phyloP scores from a whole-genome alignment of 352 stramenopile genomes.

The Phytopythium litorale region DNA sequence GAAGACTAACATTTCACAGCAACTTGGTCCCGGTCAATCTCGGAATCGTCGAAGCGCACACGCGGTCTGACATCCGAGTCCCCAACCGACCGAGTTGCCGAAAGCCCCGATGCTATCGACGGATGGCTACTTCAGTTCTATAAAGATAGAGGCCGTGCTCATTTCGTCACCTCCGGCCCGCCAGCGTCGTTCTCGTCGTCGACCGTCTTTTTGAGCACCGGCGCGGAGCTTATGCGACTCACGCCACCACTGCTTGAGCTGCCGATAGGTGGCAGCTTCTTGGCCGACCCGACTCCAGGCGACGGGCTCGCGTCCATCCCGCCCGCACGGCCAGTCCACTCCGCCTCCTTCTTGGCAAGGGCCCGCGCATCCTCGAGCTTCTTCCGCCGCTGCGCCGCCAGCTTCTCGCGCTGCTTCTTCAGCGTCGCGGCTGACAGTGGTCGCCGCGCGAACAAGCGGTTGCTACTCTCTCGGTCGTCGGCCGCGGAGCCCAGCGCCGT shows the following conservation, averaged over 20 bases:
- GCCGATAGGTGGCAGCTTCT: conserved; percentile 65
- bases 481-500: conserved; percentile 20
- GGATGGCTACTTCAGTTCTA: too few relatives aligned
- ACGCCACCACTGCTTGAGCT: conserved; percentile 17
- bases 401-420: conserved; percentile 75
- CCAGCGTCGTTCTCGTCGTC: conserved; percentile 16
- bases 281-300: conserved; percentile 14
- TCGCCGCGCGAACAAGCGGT: conserved; percentile 52
- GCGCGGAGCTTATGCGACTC: conserved; percentile 58
- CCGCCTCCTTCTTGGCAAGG: conserved; percentile 60
- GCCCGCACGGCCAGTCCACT: conserved; percentile 72
- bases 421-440: conserved; percentile 57
- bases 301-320: conserved; percentile 55
- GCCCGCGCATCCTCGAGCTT: conserved; percentile 56
- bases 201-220: conserved; percentile 55
- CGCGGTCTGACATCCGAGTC: too few relatives aligned
- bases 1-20: too few relatives aligned
- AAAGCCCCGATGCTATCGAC: too few relatives aligned
- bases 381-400: conserved; percentile 52
- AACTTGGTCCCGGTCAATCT: too few relatives aligned
- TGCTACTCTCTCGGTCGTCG: conserved; percentile 53
- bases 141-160: neutral
- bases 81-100: too few relatives aligned
- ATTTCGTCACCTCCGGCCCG: conserved; percentile 15
- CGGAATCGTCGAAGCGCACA: too few relatives aligned